Evolutionary conservation across 768 basidiomycete species (phyloP), one percentile per base, ranked within the genome.

Genomic region (Boletus sp.): DNA sequence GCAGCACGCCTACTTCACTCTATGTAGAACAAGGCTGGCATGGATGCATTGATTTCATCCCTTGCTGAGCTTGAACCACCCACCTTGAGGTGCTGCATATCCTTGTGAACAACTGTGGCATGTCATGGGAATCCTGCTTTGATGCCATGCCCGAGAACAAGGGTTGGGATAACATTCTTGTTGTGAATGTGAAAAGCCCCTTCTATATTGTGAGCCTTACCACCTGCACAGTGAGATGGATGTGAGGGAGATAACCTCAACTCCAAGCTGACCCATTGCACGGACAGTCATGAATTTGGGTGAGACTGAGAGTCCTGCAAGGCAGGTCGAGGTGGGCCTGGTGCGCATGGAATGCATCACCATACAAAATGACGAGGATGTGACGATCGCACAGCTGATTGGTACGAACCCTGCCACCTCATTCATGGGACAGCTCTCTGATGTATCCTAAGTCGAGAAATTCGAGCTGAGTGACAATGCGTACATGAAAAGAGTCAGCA

Each of bases 251-350:
- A 89, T 15, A 91, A 94, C 63, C 49, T 71, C 6, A 57, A 70
- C 0, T 69, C 65, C 2, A 63, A 50, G 5, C 14, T 58, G 15
- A 55, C 66, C 6, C 54, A 57, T 5, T 70, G 68, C n/a, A 69
- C 75, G 50, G 66, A 68, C 2, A 68, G 60, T 2, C 84, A 86
- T 62, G 76, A 75, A 41, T 92, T 90, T 66, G 94, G 94, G 8
- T 98, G 94, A 94, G 94, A 97, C 70, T 67, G 94, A 98, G 75
- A 82, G 81, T 57, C 92, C 93, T 0, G 57, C 68, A 35, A 77
- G 86, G 15, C 58, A 61, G 1, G 82, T 87, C 2, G 48, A 75
- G 3, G 84, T 94, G 12, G 76, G 72, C 2, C 60, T 74, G 11
- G 88, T 94, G 76, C 79, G 76, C 62, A 78, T 85, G 15, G 85